Base-by-base conservation (phyloP, 2,329 filamentous ascomycete genomes). In the Torrubiella hemipterigena region DNA sequence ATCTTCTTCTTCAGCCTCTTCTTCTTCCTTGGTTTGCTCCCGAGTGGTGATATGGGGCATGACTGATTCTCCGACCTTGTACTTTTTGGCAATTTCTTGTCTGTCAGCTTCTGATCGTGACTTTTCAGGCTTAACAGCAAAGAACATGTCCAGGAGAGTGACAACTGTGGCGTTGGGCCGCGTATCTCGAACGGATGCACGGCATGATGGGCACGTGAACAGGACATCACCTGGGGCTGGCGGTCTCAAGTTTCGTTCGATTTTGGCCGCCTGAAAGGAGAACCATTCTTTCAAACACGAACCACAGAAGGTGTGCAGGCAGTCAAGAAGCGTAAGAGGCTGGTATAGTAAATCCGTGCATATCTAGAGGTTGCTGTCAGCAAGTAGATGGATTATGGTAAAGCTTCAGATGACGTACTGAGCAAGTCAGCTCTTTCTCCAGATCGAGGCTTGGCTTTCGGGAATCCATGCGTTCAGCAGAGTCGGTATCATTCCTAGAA, bases 251-350 rank as follows among this genome's bases (percentile, higher is more conserved):
- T 59, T 57, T 35, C 55, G 59, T 40, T 68, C 69, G 26, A 69
- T 69, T 11, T 66, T 64, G 18, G 67, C 63, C 22, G 77, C 77
- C 54, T 94, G 85, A 56, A 77, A 91, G 40, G 67, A 63, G 52
- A 96, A 98, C 91, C 91, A 98, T 62, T 93, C 85, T 55, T 93
- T 94, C 36, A 96, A 57, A 51, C 91, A 98, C 23, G 83, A 81
- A 41, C 87, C 91, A 63, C 91, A 98, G 57, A 93, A 98, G 27
- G 89, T 95, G 59, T 94, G 86, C 27, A 94, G 73, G 52, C 86
- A 94, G 63, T 94, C 84, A 54, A 94, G 81, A 30, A 93, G 75
- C 17, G 86, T 93, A 41, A 93, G 69, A 20, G 87, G 86, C 54
- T 93, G 83, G 59, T 85, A 93, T 40, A 94, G 76, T 42, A 94